Evolutionary conservation across 2,329 filamentous ascomycete species (phyloP), one percentile per base, ranked within the genome.

Genomic region (Hortaea werneckii): DNA sequence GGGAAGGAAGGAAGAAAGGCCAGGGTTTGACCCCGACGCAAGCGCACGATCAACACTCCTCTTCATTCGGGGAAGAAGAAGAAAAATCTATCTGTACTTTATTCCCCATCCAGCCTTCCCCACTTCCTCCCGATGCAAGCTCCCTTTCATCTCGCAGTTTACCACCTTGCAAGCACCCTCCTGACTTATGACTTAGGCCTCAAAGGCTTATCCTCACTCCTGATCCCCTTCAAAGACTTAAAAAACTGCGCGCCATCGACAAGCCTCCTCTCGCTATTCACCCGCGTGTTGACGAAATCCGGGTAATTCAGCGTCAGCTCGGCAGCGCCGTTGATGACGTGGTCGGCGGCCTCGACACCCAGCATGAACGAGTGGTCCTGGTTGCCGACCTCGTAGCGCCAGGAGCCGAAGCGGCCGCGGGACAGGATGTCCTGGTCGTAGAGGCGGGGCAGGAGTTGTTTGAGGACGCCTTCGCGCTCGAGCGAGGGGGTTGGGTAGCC

Each of bases 311-410:
- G 79, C 29, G 89, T 95, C 62, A 95, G 73, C 76, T 95, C 89
- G 40, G 89, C 85, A 34, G 86, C 83, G 56, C 89, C 89, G 67
- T 83, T 89, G 69, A 89, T 79, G 63, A 95, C 87, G 72, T 87
- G 80, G 72, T 95, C 89, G 35, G 81, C 88, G 41, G 89, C 89
- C 72, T 95, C 89, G 13, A 95, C 89, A 65, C 89, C 89, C 52
- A 95, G 76, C 89, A 95, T 95, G 71, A 95, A 95, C 27, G 85
- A 90, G 77, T 95, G 89, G 70, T 95, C 89, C 77, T 95, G 88
- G 78, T 95, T 95, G 64, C 87, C 88, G 53, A 85, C 86, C 72
- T 98, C 92, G 74, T 98, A 98, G 65, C 87, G 79, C 92, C 92
- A 98, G 76, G 84, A 90, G 61, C 92, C 92, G 70, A 98, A 98